Evolutionary conservation across 2,329 filamentous ascomycete species (phyloP), one percentile per base, ranked within the genome.

Genomic region (Zasmidium citrigriseum): DNA sequence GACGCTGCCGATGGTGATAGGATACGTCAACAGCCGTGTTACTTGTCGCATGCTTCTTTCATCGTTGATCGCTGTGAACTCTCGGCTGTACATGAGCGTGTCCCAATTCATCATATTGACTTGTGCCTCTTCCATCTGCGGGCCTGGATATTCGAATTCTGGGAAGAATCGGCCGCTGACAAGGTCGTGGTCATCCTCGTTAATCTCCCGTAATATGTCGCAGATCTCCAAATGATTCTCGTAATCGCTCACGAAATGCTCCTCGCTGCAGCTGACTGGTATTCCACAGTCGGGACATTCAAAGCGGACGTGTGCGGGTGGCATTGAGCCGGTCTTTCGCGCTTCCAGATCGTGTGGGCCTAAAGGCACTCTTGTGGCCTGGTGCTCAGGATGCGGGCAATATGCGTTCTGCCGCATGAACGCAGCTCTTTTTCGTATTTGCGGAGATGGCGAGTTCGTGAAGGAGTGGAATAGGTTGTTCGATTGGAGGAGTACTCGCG

Each of bases 81-180:
- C 89, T 69, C 95, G 84, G 2, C 92, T 96, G 73, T 96, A 99
- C 71, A 99, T 80, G 68, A 96, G 91, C 0, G 95, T 98, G 75
- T 99, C 95, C 95, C 95, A 99, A 75, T 96, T 99, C 46, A 89
- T 96, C 89, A 99, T 93, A 76, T 99, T 99, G 65, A 97, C 86
- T 65, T 95, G 83, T 29, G 92, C 90, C 73, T 97, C 93, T 64
- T 97, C 93, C 73, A 97, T 87, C 77, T 97, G 93, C 55, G 88
- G 83, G 14, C 89, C 90, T 0, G 95, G 92, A 71, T 96, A 96
- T 61, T 93, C 87, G 70, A 96, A 98, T 75, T 99, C 96, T 14
- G 90, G 88, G 76, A 99, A 99, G 75, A 91, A 89, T 24, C 95
- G 85, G 2, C 95, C 95, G 18, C 91, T 96, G 52, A 89, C 83